Percentiles rank a stretch among this genome's conserved stretches.
Conservation (phyloP, 176 grass and related monocot genomes). For the Dendrocalamus sinicus region DNA sequence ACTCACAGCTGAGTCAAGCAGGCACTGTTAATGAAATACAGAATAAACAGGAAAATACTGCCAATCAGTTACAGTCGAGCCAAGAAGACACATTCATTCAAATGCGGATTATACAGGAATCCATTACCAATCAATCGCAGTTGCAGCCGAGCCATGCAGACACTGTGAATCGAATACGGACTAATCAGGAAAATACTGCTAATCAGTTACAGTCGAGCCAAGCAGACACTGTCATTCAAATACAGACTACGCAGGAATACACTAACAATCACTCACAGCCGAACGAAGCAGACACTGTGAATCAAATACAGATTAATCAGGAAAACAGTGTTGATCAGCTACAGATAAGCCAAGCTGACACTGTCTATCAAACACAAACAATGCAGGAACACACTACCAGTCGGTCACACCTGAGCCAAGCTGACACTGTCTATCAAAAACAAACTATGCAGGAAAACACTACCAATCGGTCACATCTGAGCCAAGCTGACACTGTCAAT, state of each 20-base stretch:
- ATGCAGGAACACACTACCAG: conserved; percentile 11
- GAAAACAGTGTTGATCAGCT: conserved; percentile 22
- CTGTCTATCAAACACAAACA: neutral
- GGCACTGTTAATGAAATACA: conserved; percentile 11
- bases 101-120: neutral
- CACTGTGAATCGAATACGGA: conserved; percentile 5
- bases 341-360: conserved; percentile 1
- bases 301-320: conserved; percentile 25
- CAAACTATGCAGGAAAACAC: neutral
- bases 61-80: conserved; percentile 15
- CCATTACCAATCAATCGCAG: conserved; percentile 6
- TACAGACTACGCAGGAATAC: conserved; percentile 22
- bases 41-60: conserved; percentile 32
- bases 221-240: neutral
- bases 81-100: neutral
- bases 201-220: conserved; percentile 14
- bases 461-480: conserved; percentile 25
- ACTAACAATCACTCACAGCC: conserved; percentile 16
- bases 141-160: conserved; percentile 13
- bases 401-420: conserved; percentile 22
- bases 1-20: conserved; percentile 34
- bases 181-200: conserved; percentile 8
- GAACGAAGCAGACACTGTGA: neutral
- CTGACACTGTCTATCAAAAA: neutral
- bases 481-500: conserved; percentile 29